These are phyloP conservation scores for Hortaea werneckii DNA, from an alignment of 2,329 filamentous ascomycete genomes.

Conservation along the genomic window DNA sequence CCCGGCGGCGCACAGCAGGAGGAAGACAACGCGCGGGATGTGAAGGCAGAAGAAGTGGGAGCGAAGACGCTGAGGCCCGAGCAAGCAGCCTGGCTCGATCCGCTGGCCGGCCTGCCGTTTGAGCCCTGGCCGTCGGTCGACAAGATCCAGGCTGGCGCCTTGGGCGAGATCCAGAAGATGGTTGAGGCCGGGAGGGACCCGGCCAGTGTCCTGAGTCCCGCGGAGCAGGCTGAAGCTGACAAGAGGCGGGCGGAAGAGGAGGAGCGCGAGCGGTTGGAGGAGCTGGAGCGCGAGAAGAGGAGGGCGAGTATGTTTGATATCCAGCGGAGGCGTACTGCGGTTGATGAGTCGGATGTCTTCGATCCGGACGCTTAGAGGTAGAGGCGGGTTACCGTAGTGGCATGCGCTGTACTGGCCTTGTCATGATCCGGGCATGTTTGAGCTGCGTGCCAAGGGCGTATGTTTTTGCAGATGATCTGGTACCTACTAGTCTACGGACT, in stretches of 20 bases:
- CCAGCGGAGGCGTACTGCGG: constrained; percentile 4
- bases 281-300: constrained; percentile 17
- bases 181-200: constrained; percentile 54
- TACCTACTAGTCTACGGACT: too few relatives aligned
- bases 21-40: neutral
- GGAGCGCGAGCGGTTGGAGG: constrained; percentile 28
- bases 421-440: too few relatives aligned
- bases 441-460: too few relatives aligned
- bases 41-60: constrained; percentile 7
- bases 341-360: constrained; percentile 19
- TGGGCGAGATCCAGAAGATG: constrained; percentile 52
- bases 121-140: constrained; percentile 67
- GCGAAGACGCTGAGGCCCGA: constrained; percentile 23
- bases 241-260: constrained; percentile 28
- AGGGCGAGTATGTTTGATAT: constrained; percentile 11
- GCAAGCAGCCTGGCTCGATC: constrained; percentile 29
- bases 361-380: constrained; percentile 22
- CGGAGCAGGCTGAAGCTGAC: constrained; percentile 30
- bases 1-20: constrained; percentile 10
- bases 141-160: constrained; percentile 56
- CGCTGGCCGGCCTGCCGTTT: constrained; percentile 42
- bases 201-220: constrained; percentile 32
- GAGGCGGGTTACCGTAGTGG: neutral
- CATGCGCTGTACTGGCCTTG: too few relatives aligned
- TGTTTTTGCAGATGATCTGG: too few relatives aligned